phyloP scores from a whole-genome alignment of 2,329 filamentous ascomycete genomes.

The Penicillium sp. region DNA sequence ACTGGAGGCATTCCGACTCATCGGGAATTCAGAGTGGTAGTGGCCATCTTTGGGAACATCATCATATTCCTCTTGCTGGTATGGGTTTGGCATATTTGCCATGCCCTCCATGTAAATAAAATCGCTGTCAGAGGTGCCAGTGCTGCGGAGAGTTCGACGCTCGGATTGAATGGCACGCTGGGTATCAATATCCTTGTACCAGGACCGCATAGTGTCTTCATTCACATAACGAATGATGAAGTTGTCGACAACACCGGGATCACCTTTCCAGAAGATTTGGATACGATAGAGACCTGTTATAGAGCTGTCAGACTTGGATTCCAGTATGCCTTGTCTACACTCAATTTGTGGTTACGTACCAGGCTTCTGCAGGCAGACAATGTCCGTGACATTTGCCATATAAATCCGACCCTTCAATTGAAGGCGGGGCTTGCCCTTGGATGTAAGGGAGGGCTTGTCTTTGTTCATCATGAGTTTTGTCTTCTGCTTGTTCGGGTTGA shows the following conservation, averaged over 20 bases:
- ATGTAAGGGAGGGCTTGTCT: conserved; percentile 71
- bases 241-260: conserved; percentile 92
- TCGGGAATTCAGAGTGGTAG: conserved; percentile 54
- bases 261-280: conserved; percentile 98
- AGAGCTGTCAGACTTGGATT: background rate
- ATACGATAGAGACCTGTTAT: conserved; percentile 81
- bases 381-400: conserved; percentile 97
- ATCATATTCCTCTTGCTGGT: conserved; percentile 65
- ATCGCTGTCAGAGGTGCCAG: conserved; percentile 65
- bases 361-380: conserved; percentile 83
- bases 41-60: conserved; percentile 46
- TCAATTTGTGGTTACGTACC: conserved; percentile 60
- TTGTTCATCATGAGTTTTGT: conserved; percentile 65
- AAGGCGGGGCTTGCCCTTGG: conserved; percentile 73
- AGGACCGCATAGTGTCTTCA: conserved; percentile 91
- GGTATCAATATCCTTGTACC: conserved; percentile 76
- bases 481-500: conserved; percentile 79
- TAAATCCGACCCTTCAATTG: conserved; percentile 97
- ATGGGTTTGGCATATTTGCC: conserved; percentile 76
- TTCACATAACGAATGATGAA: conserved; percentile 93
- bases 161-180: conserved; percentile 67
- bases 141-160: conserved; percentile 55
- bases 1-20: conserved; percentile 71
- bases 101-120: conserved; percentile 79
- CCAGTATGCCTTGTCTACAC: too few species aligned